Base-by-base conservation (phyloP, 345 rosid genomes). In the Dovyalis caffra region DNA sequence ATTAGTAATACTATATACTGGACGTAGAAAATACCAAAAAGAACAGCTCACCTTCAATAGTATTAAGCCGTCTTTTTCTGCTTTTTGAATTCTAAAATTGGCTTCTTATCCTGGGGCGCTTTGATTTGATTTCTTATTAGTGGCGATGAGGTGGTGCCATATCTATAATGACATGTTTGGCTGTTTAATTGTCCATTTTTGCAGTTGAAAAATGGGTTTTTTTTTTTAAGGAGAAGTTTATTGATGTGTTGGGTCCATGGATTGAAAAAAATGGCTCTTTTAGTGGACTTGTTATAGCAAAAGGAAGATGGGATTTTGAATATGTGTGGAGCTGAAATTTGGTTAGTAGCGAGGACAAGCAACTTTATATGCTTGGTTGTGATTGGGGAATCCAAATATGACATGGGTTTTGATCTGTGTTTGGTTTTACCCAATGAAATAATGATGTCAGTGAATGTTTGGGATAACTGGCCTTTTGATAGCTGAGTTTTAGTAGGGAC, bases 141-240 rank as follows among this genome's bases (percentile, higher is more conserved):
- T 72, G 8, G 64, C 72, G 81, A 82, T 83, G 89, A 87, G 76
- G 79, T 87, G 90, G 83, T 80, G 78, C 88, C 86, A 69, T 86
- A 68, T 76, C 78, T 62, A 15, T 26, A 56, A 32, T 62, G 66
- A 15, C 35, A 32, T 62, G 66, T 62, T 31, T 31, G 66, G 66
- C 66, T 31, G 35, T 29, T 62, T 62, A 16, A 32, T 28, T 18
- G 12, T 62, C 35, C 35, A 28, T 32, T 26, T 62, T 31, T 32
- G n/a, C 20, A 32, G 37, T 62, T 31, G 35, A 62, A 15, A 62
- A 62, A 29, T 56, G 61, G 11, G 0, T 10, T 3, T n/a, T 53
- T 8, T 40, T 40, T 40, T 40, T 56, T 53, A 61, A 6, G 37
- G 66, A 37, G 8, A 29, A 62, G 34, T 62, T 28, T 14, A 62